Base-by-base conservation (phyloP, 192 early-diverging fungal species). In the Coemansia sp. region DNA sequence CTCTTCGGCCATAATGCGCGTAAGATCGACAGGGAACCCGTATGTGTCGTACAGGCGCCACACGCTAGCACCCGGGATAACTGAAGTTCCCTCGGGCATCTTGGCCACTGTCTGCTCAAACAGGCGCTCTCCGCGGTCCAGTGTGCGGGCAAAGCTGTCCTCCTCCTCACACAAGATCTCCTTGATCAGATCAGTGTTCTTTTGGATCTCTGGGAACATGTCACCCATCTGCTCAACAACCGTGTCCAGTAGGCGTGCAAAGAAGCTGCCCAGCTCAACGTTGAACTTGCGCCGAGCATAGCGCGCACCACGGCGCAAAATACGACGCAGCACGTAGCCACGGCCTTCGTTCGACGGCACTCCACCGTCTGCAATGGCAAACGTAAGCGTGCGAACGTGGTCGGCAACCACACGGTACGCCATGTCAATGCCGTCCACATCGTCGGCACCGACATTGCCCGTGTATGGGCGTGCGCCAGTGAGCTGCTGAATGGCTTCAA, bases 11-110 rank as follows among this genome's bases (percentile, higher is more conserved):
- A 98, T 97, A 54, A 98, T 73, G 50, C 92, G 90, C 10, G 97
- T 98, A 52, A 98, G 84, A 74, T 98, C 97, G 1, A 96, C 92
- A 4, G 97, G 97, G 88, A 98, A 98, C 29, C 97, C 97, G 73
- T 94, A 98, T 12, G 97, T 98, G 69, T 97, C 97, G 65, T 98
- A 98, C 73, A 98, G 76, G n/a, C 93, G 86, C 95, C 95, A 98
- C 9, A 93, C 97, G 76, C 94, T 92, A 47, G 85, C 86, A 32
- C 97, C 97, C 21, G 88, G 86, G 32, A 98, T 84, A 12, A 82
- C 72, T 4, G 53, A 86, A 37, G 80, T 62, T 35, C 85, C 84
- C 22, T 27, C 77, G 23, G 67, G 62, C 67, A 79, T 73, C 69
- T 75, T 75, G 19, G 87, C 62, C 45, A 91, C 83, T 32, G 89